Evolutionary conservation across 768 basidiomycete genomes (phyloP).

Genomic region (Rhodosporidiobolus sp.): DNA sequence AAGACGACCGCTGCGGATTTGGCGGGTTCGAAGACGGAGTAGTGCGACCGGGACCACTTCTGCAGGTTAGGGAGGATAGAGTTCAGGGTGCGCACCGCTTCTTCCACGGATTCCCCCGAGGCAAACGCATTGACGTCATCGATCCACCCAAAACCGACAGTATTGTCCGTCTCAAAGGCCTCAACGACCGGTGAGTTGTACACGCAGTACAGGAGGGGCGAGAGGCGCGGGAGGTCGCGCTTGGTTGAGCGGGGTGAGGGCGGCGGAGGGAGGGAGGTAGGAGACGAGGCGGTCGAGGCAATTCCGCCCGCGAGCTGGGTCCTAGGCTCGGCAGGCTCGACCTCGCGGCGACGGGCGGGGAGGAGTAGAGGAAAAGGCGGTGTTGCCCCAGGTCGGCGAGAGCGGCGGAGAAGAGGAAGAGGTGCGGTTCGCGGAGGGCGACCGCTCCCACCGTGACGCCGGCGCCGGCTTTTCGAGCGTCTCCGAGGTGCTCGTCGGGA

Average conservation of each 20-base stretch:
- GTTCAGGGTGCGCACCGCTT: not conserved
- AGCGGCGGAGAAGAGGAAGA: no score
- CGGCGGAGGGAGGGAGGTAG: no score
- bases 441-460: not conserved
- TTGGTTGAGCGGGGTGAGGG: no score
- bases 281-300: no score
- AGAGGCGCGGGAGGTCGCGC: no score
- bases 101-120: not conserved
- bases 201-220: not conserved
- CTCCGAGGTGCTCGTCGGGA: not conserved
- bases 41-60: not conserved
- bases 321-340: no score
- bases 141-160: not conserved
- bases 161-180: not conserved
- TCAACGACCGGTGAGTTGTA: not conserved
- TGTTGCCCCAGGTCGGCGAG: no score
- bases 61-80: not conserved
- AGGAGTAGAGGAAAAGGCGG: no score
- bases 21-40: not conserved
- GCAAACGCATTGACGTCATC: not conserved
- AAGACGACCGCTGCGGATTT: not conserved
- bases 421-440: no score
- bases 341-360: no score
- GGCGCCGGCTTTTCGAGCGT: not conserved
- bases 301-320: no score